phyloP scores from a whole-genome alignment of 345 rosid genomes.

The Populus davidiana region DNA sequence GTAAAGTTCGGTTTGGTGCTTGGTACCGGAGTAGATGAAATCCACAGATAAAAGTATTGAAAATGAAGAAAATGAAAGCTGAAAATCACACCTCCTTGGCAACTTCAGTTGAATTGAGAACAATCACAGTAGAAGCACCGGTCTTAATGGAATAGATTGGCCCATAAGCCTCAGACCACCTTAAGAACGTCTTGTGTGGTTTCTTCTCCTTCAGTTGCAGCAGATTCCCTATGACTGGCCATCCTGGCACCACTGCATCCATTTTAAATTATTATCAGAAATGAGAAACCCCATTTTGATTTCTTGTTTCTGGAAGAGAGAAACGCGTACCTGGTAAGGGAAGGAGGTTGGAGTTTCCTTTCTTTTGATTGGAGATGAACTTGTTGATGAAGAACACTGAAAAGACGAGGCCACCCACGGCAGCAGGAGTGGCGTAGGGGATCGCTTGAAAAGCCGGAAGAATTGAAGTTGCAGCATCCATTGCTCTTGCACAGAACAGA shows the following conservation, averaged over 20 bases:
- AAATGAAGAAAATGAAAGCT: not conserved
- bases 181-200: slow-evolving; percentile 71
- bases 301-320: not conserved
- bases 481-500: not conserved
- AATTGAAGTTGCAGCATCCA: not conserved
- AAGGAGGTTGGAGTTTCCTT: slow-evolving; percentile 41
- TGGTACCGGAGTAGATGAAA: not conserved
- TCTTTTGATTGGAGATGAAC: slow-evolving; percentile 26
- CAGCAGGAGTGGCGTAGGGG: slow-evolving; percentile 39
- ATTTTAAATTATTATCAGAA: not conserved
- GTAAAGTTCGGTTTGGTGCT: not conserved
- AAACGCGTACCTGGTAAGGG: slow-evolving; percentile 50
- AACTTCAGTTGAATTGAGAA: slow-evolving; percentile 57
- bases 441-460: slow-evolving; percentile 15
- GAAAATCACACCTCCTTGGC: slow-evolving; percentile 67
- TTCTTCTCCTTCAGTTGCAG: slow-evolving; percentile 86
- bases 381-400: slow-evolving; percentile 29
- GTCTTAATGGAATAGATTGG: slow-evolving; percentile 74
- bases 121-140: slow-evolving; percentile 63
- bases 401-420: slow-evolving; percentile 42
- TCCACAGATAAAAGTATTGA: not conserved
- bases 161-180: slow-evolving; percentile 80
- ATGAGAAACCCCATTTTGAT: not conserved
- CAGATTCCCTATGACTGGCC: slow-evolving; percentile 79
- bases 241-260: slow-evolving; percentile 70